phyloP scores from a whole-genome alignment of 2,329 filamentous ascomycete genomes.

The Phaeophleospora eucalypticola region DNA sequence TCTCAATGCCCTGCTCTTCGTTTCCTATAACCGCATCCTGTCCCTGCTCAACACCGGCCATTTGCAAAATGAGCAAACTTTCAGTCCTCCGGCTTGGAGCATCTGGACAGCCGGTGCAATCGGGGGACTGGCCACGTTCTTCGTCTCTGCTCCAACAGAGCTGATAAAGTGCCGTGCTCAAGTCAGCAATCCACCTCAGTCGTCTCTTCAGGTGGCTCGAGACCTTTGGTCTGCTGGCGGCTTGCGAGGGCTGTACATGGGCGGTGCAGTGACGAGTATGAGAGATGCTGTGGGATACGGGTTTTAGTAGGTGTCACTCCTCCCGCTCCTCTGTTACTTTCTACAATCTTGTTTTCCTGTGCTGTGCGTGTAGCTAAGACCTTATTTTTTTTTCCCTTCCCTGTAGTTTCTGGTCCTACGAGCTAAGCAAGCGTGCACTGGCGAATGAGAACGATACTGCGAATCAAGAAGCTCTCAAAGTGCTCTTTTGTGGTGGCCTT shows the following conservation, averaged over 20 bases:
- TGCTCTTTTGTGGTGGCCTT: constrained; percentile 75
- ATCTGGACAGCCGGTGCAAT: constrained; percentile 72
- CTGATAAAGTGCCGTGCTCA: constrained; percentile 87
- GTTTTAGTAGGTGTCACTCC: constrained; percentile 70
- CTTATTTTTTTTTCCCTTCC: neutral
- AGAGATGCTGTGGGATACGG: constrained; percentile 91
- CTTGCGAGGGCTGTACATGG: constrained; percentile 70
- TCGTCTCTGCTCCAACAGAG: constrained; percentile 83
- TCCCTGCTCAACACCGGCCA: constrained; percentile 49
- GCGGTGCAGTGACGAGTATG: constrained; percentile 74
- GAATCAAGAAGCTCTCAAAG: constrained; percentile 27
- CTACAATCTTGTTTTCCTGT: neutral
- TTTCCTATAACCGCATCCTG: constrained; percentile 84
- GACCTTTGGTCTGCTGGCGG: constrained; percentile 39
- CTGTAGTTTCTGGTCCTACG: constrained; percentile 78
- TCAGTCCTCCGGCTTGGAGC: constrained; percentile 20
- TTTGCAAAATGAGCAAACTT: constrained; percentile 5
- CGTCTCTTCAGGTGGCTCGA: constrained; percentile 27
- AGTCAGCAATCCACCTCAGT: constrained; percentile 43
- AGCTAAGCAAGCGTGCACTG: constrained; percentile 58
- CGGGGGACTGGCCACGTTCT: constrained; percentile 79
- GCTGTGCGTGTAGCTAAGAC: constrained; percentile 2
- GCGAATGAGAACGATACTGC: constrained; percentile 49
- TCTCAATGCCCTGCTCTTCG: constrained; percentile 74
- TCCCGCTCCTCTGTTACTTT: too few relatives aligned